Evolutionary conservation across 805 yeast genomes (phyloP).

Genomic region (Yueomyces sinensis): DNA sequence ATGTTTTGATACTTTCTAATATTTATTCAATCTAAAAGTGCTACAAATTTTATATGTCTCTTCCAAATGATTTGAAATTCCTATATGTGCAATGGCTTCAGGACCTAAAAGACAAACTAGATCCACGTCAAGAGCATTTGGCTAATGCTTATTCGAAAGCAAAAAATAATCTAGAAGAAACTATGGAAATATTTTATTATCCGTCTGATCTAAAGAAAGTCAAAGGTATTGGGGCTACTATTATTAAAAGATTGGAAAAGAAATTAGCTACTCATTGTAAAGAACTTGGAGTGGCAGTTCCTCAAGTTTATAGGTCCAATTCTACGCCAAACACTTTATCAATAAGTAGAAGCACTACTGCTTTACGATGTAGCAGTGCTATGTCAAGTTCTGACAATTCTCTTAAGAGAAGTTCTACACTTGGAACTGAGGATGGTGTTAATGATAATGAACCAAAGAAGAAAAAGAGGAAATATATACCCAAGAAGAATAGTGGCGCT

Average conservation of each 20-base stretch:
- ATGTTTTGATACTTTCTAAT: too few relatives aligned
- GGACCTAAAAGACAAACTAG: conserved; percentile 34
- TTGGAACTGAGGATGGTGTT: neutral
- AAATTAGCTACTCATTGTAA: conserved; percentile 41
- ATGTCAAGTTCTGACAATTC: conserved; percentile 2
- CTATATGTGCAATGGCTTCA: conserved; percentile 48
- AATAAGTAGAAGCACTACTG: conserved; percentile 9
- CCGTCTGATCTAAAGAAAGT: conserved; percentile 48
- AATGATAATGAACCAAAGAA: conserved; percentile 10
- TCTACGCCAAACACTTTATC: conserved; percentile 1
- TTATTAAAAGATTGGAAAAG: conserved; percentile 36
- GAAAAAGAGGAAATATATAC: conserved; percentile 40
- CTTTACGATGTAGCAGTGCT: conserved; percentile 8
- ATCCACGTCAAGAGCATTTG: conserved; percentile 36
- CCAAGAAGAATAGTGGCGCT: conserved; percentile 67
- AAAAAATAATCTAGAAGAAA: conserved; percentile 32
- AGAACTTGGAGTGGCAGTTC: conserved; percentile 30
- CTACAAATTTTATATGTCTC: conserved; percentile 23
- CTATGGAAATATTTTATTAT: conserved; percentile 33
- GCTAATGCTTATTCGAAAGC: conserved; percentile 46
- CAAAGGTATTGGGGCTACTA: conserved; percentile 61
- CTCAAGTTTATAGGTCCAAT: conserved; percentile 4
- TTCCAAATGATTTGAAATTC: conserved; percentile 36
- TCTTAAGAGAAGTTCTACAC: neutral
- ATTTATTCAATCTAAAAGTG: too few relatives aligned